Base-by-base conservation (phyloP, 495 filamentous ascomycete species). In the Delitschia confertaspora region DNA sequence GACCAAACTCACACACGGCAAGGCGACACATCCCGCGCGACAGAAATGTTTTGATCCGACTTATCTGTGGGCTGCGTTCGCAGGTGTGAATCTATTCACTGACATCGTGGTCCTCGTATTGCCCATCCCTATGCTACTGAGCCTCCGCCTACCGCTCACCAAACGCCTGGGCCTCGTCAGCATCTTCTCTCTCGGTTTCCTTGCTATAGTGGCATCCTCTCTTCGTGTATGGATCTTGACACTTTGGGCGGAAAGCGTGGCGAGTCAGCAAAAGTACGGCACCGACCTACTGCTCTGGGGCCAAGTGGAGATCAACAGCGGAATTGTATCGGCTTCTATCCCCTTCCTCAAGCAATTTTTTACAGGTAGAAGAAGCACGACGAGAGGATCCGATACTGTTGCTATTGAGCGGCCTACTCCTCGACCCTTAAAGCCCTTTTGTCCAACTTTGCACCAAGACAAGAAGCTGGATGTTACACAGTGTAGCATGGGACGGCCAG, bases 281-380 rank as follows among this genome's bases (percentile, higher is more conserved):
- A 60, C 57, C 1, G 58, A 59, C 19, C 60, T 66, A 9, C 53
- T 66, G 14, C 64, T 67, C 51, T 75, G 69, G 69, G 62, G 60
- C 31, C 55, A 64, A 3, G 53, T 69, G 31, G 71, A 75, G 56
- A 61, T 60, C 48, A 67, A 69, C 54, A 58, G 60, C 0, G 69
- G 65, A 14, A 62, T 73, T 7, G 53, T 72, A 13, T 71, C 65
- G 48, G 68, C 66, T 10, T 71, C 69, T 36, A 41, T 62, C 16
- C 58, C 60, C 30, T 61, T 58, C 13, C 44, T 65, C 10, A 58
- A 60, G 20, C 59, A 58, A 0, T 47, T 65, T 13, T 37, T 65
- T 36, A 47, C 11, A 22, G 17, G 19, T 17, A 38, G 17, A 9
- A 21, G 20, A 10, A 21, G 34, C 19, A 22, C 17, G 17, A 38